Percentiles rank a stretch among this genome's conserved stretches.
These are phyloP conservation scores for Clavispora asparagi DNA, from an alignment of 805 yeast genomes.

Conservation along the genomic window DNA sequence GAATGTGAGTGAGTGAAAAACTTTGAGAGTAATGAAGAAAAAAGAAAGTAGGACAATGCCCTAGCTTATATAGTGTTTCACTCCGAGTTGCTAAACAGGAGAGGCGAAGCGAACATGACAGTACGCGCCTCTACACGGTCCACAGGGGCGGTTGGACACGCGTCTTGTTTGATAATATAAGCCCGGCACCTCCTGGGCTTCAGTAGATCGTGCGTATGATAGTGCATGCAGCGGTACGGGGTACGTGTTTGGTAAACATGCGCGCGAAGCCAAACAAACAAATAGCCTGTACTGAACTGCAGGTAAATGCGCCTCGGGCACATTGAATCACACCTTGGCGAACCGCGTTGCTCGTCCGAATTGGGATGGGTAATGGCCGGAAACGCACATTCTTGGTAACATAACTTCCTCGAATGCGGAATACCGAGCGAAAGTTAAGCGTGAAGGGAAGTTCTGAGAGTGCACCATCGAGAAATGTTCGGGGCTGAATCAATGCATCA, in stretches of 20 bases:
- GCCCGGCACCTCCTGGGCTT: background rate
- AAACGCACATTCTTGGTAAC: no score
- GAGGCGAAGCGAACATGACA: no score
- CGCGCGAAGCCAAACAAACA: background rate
- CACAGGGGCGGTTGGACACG: background rate
- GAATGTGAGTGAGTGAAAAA: constrained; percentile 1
- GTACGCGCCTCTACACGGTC: constrained; percentile 1
- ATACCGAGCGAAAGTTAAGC: no score
- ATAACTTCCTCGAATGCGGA: no score
- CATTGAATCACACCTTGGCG: no score
- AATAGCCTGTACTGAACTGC: background rate
- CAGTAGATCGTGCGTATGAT: background rate
- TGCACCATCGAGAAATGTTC: no score
- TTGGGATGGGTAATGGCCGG: no score
- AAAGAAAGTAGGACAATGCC: background rate
- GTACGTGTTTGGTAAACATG: background rate
- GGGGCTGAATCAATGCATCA: no score
- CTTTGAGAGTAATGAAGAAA: background rate
- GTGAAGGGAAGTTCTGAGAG: no score
- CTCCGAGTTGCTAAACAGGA: background rate
- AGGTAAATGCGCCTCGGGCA: background rate
- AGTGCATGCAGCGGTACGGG: background rate
- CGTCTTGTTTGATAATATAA: background rate
- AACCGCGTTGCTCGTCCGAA: no score
- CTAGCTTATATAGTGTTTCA: background rate